Evolutionary conservation across 1,284 basidiomycete genomes (phyloP).

Genomic region (Volvariella surrecta): DNA sequence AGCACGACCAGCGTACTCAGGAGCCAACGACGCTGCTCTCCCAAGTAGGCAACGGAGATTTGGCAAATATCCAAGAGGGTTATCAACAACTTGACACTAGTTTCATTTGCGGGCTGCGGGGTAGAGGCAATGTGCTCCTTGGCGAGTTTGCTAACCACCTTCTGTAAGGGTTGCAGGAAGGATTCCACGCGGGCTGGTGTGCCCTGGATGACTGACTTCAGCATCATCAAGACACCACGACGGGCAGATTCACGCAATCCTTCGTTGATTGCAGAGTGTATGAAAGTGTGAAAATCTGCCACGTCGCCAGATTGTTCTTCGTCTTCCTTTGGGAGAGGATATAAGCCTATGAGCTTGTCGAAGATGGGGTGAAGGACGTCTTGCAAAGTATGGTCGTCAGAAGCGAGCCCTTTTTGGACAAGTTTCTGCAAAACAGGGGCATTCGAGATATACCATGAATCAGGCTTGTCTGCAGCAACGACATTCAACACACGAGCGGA

Average conservation of each 20-base stretch:
- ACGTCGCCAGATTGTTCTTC: constrained; percentile 59
- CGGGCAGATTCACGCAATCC: constrained; percentile 72
- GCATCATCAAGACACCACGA: constrained; percentile 78
- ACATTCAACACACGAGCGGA: constrained; percentile 88
- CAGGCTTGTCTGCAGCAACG: constrained; percentile 77
- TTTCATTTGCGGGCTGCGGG: constrained; percentile 37
- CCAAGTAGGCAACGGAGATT: constrained; percentile 52
- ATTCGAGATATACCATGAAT: constrained; percentile 79
- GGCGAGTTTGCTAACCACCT: constrained; percentile 78
- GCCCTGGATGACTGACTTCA: constrained; percentile 83
- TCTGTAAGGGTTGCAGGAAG: constrained; percentile 74
- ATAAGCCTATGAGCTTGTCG: constrained; percentile 78
- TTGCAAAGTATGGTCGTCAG: constrained; percentile 70
- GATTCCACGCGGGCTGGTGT: constrained; percentile 82
- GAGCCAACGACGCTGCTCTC: constrained; percentile 68
- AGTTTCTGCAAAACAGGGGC: constrained; percentile 80
- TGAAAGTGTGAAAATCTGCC: constrained; percentile 73
- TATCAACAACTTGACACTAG: constrained; percentile 52
- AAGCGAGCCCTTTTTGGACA: constrained; percentile 80
- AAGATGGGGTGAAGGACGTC: constrained; percentile 81
- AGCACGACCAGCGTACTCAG: constrained; percentile 72
- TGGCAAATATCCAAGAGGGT: constrained; percentile 70
- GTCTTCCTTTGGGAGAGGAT: constrained; percentile 78
- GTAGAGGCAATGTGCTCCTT: constrained; percentile 80
- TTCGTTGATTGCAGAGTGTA: constrained; percentile 75